Base-by-base conservation (phyloP, 352 stramenopile species). In the Phytophthora sojae region DNA sequence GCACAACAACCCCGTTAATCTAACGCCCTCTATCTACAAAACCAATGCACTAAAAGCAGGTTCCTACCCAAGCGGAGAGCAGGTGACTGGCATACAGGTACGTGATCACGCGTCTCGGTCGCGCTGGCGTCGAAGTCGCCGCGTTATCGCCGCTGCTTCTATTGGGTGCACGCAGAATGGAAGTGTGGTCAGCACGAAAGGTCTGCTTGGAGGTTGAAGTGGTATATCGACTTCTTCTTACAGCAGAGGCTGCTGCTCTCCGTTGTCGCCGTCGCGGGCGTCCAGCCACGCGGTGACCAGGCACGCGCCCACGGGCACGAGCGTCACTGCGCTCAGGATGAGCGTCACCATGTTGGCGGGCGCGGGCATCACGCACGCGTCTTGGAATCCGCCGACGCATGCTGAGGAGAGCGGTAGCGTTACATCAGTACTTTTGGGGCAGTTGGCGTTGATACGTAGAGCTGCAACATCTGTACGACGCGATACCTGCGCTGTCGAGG, bases 21-120 rank as follows among this genome's bases (percentile, higher is more conserved):
- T 4, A 29, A 53, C 3, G 15, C 15, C 21, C 39, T 19, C 4
- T 21, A 2, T 19, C 14, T 21, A 12, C 42, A 8, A 8, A 9
- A 44, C 6, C 3, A 8, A n/a, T 0, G 17, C 21, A 21, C 21
- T 21, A 21, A n/a, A 21, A 12, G 15, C 14, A 49, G 39, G 0
- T 21, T 68, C 69, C 19, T 64, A 91, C 83, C 84, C 88, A 96
- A 12, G 89, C 80, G 4, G 89, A 95, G 26, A 95, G 57, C 23
- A 94, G 81, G 62, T 94, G 88, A 55, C 78, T 82, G 21, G 77
- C 82, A 62, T 95, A 95, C 52, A 95, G 77, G 35, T 93, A 95
- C 67, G 79, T 79, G 54, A 77, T 70, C 39, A 93, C 72, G 7
- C 86, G 84, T 51, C 73, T 73, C 21, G 73, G 64, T 19, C 50